These are phyloP conservation scores for Gnaphalium uliginosum DNA, from an alignment of 129 eudicot genomes.

Conservation along the genomic window DNA sequence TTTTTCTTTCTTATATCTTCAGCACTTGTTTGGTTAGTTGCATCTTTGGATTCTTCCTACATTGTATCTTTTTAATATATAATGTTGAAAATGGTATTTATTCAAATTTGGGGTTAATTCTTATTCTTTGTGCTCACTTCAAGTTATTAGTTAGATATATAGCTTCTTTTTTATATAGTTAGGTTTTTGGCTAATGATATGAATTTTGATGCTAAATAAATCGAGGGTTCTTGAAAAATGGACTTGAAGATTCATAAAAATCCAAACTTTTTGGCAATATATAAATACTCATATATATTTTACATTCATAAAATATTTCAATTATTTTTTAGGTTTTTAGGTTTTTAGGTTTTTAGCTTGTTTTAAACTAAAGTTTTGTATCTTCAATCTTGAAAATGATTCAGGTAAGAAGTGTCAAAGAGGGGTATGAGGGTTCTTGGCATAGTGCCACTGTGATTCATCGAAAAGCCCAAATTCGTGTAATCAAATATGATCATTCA, in stretches of 20 bases:
- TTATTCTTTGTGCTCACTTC: background rate
- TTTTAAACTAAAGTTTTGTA: background rate
- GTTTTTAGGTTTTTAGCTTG: background rate
- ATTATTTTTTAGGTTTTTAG: background rate
- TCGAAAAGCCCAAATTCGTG: slow-evolving; percentile 23
- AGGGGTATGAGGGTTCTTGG: slow-evolving; percentile 69
- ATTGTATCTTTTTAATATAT: background rate
- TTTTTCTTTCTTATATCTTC: background rate
- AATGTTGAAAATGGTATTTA: background rate
- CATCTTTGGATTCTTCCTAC: background rate
- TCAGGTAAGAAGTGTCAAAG: slow-evolving; percentile 66
- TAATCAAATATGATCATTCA: slow-evolving; percentile 35
- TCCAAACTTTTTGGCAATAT: background rate
- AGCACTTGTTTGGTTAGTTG: background rate
- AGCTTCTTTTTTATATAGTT: background rate
- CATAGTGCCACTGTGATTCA: slow-evolving; percentile 44
- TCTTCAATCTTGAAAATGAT: slow-evolving; percentile 11
- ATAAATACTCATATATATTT: background rate
- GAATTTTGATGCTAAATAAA: background rate
- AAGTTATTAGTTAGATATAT: background rate
- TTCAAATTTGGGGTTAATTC: background rate
- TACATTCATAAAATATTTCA: background rate
- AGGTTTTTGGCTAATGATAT: background rate
- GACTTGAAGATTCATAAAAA: background rate
- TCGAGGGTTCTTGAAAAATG: background rate